These are phyloP conservation scores for Gliomastix tumulicola DNA, from an alignment of 2,329 filamentous ascomycete genomes.

Conservation along the genomic window DNA sequence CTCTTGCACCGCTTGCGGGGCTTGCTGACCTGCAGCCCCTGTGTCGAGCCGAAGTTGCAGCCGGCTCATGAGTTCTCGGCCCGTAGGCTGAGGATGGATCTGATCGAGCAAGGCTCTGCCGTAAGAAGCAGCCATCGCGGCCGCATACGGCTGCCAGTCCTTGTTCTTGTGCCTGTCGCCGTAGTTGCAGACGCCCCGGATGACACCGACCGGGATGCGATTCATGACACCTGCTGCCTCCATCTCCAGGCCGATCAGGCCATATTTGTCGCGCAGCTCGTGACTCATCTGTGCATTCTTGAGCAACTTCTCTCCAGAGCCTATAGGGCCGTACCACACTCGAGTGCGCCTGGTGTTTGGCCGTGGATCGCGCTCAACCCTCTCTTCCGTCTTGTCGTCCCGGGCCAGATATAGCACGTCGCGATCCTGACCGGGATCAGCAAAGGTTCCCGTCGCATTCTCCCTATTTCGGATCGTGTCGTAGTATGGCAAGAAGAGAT, in stretches of 20 bases:
- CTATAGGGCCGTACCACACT: slow-evolving; percentile 25
- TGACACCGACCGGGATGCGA: slow-evolving; percentile 16
- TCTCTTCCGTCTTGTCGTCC: background rate
- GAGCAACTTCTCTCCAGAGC: slow-evolving; percentile 20
- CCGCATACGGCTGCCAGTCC: slow-evolving; percentile 22
- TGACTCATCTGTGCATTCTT: slow-evolving; percentile 14
- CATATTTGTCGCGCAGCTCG: slow-evolving; percentile 13
- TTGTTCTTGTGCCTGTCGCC: slow-evolving; percentile 20
- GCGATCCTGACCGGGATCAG: slow-evolving; percentile 19
- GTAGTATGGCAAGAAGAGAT: slow-evolving; percentile 13
- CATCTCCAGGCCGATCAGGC: slow-evolving; percentile 21
- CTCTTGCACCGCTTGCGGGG: no score
- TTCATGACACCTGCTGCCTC: slow-evolving; percentile 20
- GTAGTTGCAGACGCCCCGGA: slow-evolving; percentile 23
- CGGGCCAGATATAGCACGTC: slow-evolving; percentile 14
- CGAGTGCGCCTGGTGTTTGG: slow-evolving; percentile 12
- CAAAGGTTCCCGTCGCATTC: slow-evolving; percentile 15
- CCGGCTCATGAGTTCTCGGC: no score
- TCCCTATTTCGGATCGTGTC: slow-evolving; percentile 12
- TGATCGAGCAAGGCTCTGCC: slow-evolving; percentile 14
- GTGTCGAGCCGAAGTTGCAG: no score
- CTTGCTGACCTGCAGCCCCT: no score
- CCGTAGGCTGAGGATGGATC: no score
- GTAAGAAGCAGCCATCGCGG: slow-evolving; percentile 20
- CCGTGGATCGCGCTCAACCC: slow-evolving; percentile 9